A percentile compares a stretch with the other conserved stretches of the same genome.
These are phyloP conservation scores for Triticum timopheevii DNA, from an alignment of 176 grass and related monocot species.

Conservation along the genomic window DNA sequence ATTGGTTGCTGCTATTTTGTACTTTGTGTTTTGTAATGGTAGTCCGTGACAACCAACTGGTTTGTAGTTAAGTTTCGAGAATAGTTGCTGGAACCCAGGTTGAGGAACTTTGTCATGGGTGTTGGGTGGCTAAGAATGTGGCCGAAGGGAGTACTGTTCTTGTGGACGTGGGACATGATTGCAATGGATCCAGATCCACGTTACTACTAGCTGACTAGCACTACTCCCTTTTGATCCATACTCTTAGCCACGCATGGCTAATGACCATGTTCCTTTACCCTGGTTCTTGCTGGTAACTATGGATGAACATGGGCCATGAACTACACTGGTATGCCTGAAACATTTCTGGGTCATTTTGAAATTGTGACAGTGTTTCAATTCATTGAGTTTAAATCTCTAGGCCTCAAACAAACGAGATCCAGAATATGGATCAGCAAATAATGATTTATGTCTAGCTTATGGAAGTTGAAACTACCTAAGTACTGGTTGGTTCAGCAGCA, in stretches of 20 bases:
- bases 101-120: neutral
- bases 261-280: neutral
- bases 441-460: neutral
- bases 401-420: neutral
- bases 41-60: neutral
- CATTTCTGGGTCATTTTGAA: neutral
- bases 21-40: neutral
- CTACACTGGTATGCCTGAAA: neutral
- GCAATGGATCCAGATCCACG: neutral
- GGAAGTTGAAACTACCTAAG: neutral
- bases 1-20: too few relatives aligned
- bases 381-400: neutral
- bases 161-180: neutral
- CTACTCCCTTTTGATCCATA: neutral
- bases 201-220: neutral
- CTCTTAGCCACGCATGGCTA: neutral
- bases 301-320: neutral
- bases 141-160: neutral
- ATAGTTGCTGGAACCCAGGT: neutral
- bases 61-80: neutral
- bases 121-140: neutral
- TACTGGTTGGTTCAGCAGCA: neutral
- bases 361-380: neutral
- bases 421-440: constrained; percentile 14
- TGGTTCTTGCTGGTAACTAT: neutral